Conservation (phyloP, 129 eudicot species). For the Apium graveolens region DNA sequence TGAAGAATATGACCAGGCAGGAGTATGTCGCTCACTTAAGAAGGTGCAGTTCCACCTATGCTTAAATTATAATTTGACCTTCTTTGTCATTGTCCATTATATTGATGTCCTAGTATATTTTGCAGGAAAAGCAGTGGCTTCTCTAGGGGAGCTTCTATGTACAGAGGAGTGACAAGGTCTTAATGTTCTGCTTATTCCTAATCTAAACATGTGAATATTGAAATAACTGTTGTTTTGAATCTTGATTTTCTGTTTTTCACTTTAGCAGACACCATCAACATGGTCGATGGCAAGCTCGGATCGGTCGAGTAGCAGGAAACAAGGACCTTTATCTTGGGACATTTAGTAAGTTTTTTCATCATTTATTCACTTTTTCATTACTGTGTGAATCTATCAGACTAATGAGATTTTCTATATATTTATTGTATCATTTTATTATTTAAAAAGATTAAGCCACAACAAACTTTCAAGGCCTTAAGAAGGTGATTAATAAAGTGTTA, state of each 20-base stretch:
- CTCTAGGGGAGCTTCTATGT: conserved; percentile 87
- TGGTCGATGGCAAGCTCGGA: conserved; percentile 96
- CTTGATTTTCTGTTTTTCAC: conserved; percentile 10
- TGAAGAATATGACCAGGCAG: conserved; percentile 91
- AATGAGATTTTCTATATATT: not conserved
- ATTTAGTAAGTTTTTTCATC: conserved; percentile 49
- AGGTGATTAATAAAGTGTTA: not conserved
- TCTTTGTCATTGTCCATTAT: not conserved
- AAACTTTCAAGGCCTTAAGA: not conserved
- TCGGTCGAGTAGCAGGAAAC: conserved; percentile 91
- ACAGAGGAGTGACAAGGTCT: conserved; percentile 96
- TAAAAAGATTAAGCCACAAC: not conserved
- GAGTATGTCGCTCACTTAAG: conserved; percentile 94
- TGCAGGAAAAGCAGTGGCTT: conserved; percentile 91
- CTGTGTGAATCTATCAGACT: not conserved
- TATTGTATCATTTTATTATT: not conserved
- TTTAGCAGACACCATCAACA: conserved; percentile 86
- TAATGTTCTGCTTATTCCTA: conserved; percentile 4
- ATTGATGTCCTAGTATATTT: not conserved
- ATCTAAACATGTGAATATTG: not conserved
- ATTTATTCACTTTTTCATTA: not conserved
- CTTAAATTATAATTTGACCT: not conserved
- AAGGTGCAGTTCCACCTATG: conserved; percentile 30
- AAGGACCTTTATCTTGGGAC: conserved; percentile 90
- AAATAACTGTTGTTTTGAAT: conserved; percentile 7